These are phyloP conservation scores for Jamesozyma piceae DNA, from an alignment of 805 yeast genomes.

Conservation along the genomic window DNA sequence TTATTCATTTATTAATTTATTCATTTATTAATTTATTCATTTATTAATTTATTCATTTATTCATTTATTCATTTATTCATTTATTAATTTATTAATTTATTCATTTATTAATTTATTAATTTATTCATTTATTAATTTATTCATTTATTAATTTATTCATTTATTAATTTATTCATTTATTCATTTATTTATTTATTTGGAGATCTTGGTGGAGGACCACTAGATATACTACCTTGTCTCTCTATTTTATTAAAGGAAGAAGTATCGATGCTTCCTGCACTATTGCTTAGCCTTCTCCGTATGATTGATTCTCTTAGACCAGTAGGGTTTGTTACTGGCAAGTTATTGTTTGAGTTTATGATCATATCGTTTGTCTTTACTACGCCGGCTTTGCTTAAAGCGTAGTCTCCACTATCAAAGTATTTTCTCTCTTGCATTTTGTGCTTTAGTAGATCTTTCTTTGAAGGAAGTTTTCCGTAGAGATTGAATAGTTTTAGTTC, in stretches of 20 bases:
- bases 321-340: conserved; percentile 31
- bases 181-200: conserved; percentile 19
- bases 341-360: conserved; percentile 22
- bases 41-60: conserved; percentile 17
- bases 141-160: neutral
- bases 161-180: neutral
- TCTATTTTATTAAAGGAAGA: conserved; percentile 8
- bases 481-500: conserved; percentile 68
- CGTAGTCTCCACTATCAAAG: conserved; percentile 92
- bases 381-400: conserved; percentile 64
- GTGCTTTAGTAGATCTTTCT: conserved; percentile 62
- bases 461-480: conserved; percentile 81
- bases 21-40: conserved; percentile 14
- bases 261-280: conserved; percentile 25
- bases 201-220: conserved; percentile 31
- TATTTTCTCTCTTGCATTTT: conserved; percentile 82
- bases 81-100: neutral
- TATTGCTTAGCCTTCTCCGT: conserved; percentile 29
- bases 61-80: neutral
- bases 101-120: neutral
- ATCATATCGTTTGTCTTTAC: conserved; percentile 21
- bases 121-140: neutral
- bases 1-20: conserved; percentile 15
- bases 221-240: conserved; percentile 30
- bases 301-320: conserved; percentile 29